Percentiles rank a stretch among this genome's conserved stretches.
These are phyloP conservation scores for Blepharisma stoltei DNA, from an alignment of 73 alveolate species.

Conservation along the genomic window DNA sequence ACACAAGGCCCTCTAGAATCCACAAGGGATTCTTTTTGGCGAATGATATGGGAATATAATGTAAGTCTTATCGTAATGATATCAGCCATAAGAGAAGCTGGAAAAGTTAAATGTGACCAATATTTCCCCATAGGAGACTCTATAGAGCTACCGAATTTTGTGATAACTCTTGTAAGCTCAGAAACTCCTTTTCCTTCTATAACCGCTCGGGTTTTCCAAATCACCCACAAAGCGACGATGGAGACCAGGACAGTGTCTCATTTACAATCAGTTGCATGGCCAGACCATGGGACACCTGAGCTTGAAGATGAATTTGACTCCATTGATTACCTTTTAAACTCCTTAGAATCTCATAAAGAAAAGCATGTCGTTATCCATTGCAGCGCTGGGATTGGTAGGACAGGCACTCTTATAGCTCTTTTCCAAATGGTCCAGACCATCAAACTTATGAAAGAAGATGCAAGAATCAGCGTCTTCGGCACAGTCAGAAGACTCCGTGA, in stretches of 20 bases:
- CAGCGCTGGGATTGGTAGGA: slow-evolving; percentile 91
- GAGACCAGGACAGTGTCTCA: slow-evolving; percentile 61
- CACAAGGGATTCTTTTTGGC: slow-evolving; percentile 78
- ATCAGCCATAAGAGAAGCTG: slow-evolving; percentile 66
- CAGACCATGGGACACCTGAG: slow-evolving; percentile 86
- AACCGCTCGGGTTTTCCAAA: slow-evolving; percentile 49
- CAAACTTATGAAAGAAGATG: slow-evolving; percentile 30
- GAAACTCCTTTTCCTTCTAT: slow-evolving; percentile 54
- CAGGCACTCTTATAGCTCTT: slow-evolving; percentile 81
- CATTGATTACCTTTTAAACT: slow-evolving; percentile 51
- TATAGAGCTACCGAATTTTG: slow-evolving; percentile 37
- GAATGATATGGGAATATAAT: slow-evolving; percentile 81
- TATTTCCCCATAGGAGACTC: slow-evolving; percentile 70
- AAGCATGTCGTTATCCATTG: slow-evolving; percentile 76
- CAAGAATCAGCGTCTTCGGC: slow-evolving; percentile 63
- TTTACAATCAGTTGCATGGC: slow-evolving; percentile 76
- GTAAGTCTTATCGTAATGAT: slow-evolving; percentile 69
- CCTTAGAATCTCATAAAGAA: slow-evolving; percentile 34
- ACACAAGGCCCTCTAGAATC: slow-evolving; percentile 81
- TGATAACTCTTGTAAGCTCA: slow-evolving; percentile 44
- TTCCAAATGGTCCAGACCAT: slow-evolving; percentile 23
- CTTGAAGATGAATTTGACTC: slow-evolving; percentile 52
- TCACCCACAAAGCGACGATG: slow-evolving; percentile 26
- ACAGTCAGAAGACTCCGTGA: slow-evolving; percentile 84
- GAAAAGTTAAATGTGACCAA: slow-evolving; percentile 77